These are phyloP conservation scores for Amylostereum areolatum DNA, from an alignment of 1,284 basidiomycete genomes.

Conservation along the genomic window DNA sequence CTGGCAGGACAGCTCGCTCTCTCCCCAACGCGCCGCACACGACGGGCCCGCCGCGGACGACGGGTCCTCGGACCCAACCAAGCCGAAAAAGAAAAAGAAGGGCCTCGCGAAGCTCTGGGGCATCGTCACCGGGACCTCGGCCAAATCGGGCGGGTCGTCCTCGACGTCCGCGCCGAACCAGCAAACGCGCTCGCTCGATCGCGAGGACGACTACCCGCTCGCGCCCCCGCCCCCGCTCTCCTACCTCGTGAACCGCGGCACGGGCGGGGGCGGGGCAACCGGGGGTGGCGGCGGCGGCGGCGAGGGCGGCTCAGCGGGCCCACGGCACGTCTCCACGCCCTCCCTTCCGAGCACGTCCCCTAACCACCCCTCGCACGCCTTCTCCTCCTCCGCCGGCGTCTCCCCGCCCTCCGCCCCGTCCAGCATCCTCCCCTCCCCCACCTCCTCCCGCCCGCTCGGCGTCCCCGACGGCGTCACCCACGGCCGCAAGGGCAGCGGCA, in stretches of 20 bases:
- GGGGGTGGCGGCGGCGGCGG: no score
- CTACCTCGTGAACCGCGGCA: slow-evolving; percentile 71
- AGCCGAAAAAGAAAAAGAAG: slow-evolving; percentile 68
- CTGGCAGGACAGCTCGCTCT: slow-evolving; percentile 5
- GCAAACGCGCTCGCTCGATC: slow-evolving; percentile 35
- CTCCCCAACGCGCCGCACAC: no score
- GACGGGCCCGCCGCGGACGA: no score
- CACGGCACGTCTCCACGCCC: slow-evolving; percentile 61
- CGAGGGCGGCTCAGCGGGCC: slow-evolving; percentile 26
- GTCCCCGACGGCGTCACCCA: slow-evolving; percentile 40
- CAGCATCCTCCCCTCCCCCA: slow-evolving; percentile 66
- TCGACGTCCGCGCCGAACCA: slow-evolving; percentile 17
- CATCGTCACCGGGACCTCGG: slow-evolving; percentile 57
- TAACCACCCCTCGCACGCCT: slow-evolving; percentile 40
- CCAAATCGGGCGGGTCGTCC: slow-evolving; percentile 31
- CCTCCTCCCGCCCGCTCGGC: slow-evolving; percentile 57
- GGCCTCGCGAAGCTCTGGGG: slow-evolving; percentile 82
- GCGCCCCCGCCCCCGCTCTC: slow-evolving; percentile 82
- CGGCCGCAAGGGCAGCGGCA: slow-evolving; percentile 31
- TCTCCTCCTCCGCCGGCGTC: slow-evolving; percentile 42
- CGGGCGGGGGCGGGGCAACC: slow-evolving; percentile 42
- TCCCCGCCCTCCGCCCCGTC: slow-evolving; percentile 69
- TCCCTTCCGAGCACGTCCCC: slow-evolving; percentile 56
- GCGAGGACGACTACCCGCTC: slow-evolving; percentile 60
- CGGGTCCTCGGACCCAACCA: slow-evolving; percentile 21